Conservation (phyloP, 2,329 filamentous ascomycete species). For the Colletotrichum tamarilloi region DNA sequence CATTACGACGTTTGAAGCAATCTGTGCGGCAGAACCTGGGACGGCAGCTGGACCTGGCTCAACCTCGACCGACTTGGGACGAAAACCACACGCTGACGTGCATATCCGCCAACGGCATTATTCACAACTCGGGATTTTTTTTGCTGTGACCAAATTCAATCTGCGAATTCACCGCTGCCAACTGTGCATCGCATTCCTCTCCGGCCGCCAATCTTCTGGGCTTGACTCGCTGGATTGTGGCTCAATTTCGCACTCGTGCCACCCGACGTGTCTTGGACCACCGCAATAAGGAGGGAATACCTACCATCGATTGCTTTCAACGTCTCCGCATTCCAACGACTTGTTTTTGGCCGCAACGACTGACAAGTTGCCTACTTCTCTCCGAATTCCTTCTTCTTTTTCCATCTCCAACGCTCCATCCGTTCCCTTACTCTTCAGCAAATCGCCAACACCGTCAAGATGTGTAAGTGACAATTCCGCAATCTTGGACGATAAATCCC, state of each 20-base stretch:
- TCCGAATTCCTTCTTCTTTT: background rate
- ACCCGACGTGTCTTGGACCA: background rate
- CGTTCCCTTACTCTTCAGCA: background rate
- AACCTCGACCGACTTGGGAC: conserved; percentile 20
- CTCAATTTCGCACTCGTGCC: conserved; percentile 16
- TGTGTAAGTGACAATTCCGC: conserved; percentile 29
- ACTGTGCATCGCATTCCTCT: background rate
- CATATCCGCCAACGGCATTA: background rate
- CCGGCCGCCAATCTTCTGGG: background rate
- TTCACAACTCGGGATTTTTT: background rate
- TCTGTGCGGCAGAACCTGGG: conserved; percentile 26
- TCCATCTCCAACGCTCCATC: background rate
- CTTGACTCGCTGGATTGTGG: conserved; percentile 26
- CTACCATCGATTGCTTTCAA: conserved; percentile 11
- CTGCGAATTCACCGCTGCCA: background rate
- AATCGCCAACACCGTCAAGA: conserved; percentile 9
- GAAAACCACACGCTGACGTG: background rate
- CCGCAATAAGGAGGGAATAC: conserved; percentile 21
- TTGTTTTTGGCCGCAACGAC: conserved; percentile 6
- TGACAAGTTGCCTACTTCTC: background rate
- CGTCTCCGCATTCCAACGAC: conserved; percentile 30
- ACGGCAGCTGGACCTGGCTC: conserved; percentile 30
- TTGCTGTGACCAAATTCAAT: background rate
- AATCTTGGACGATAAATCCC: no score
- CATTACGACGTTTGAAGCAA: conserved; percentile 13